phyloP scores from a whole-genome alignment of 768 basidiomycete species.

The Tricholoma furcatifolium region DNA sequence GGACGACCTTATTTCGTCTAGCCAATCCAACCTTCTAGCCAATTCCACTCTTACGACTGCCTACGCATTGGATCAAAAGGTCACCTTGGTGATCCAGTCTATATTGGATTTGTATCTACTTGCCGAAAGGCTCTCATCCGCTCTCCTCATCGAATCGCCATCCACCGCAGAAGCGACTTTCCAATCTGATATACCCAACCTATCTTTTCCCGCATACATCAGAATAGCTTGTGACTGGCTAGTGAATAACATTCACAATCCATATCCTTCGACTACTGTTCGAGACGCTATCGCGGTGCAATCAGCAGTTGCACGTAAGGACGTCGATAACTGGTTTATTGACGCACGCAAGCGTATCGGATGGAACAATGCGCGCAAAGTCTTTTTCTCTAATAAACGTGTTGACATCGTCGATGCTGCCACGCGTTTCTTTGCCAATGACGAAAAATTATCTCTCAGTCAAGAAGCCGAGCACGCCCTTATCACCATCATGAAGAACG shows the following conservation, averaged over 20 bases:
- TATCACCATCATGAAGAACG: conserved; percentile 18
- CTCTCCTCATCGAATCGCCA: conserved; percentile 3
- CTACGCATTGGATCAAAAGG: conserved; percentile 10
- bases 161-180: not conserved
- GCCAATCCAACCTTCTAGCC: conserved; percentile 7
- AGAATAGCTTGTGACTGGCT: conserved; percentile 40
- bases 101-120: conserved; percentile 12
- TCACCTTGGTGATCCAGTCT: not conserved
- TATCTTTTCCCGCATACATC: conserved; percentile 17
- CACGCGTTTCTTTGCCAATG: conserved; percentile 26
- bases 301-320: conserved; percentile 22
- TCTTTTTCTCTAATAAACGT: conserved; percentile 32
- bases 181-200: not conserved
- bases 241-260: conserved; percentile 44
- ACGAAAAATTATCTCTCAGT: conserved; percentile 20
- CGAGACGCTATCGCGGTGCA: conserved; percentile 27
- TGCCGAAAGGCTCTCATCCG: conserved; percentile 5
- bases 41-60: conserved; percentile 10
- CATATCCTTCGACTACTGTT: conserved; percentile 41
- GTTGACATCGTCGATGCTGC: conserved; percentile 38
- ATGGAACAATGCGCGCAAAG: conserved; percentile 43
- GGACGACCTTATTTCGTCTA: conserved; percentile 8
- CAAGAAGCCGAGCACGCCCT: conserved; percentile 22
- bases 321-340: conserved; percentile 49
- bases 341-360: conserved; percentile 52